Conservation (phyloP, 169 alveolate genomes). For the Neospora caninum region DNA sequence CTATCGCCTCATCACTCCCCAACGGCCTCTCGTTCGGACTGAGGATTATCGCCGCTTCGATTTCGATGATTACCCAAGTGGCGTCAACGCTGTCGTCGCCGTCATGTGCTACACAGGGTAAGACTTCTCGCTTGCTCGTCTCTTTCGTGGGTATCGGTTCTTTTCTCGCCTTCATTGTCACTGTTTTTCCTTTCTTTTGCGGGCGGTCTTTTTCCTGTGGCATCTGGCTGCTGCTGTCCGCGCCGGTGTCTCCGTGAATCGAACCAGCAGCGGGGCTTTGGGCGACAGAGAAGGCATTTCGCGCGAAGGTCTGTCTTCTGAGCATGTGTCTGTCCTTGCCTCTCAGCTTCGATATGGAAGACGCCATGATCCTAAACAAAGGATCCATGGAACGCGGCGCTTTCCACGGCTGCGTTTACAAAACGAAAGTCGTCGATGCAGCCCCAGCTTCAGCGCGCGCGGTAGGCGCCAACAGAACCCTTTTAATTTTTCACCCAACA, state of each 20-base stretch:
- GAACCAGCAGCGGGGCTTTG: no score
- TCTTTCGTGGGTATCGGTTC: neutral
- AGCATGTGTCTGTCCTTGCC: neutral
- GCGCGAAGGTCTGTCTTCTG: neutral
- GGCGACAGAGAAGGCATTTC: no score
- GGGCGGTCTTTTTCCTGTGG: no score
- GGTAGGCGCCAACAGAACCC: conserved; percentile 9
- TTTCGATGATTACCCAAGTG: conserved; percentile 97
- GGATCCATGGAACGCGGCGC: conserved; percentile 99
- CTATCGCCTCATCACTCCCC: conserved; percentile 90
- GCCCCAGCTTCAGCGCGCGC: conserved; percentile 63
- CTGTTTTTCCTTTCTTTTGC: no score
- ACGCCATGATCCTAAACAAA: conserved; percentile 99
- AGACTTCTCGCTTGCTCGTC: neutral
- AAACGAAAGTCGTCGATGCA: conserved; percentile 88
- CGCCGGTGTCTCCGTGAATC: no score
- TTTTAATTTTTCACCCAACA: no score
- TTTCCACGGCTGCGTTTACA: conserved; percentile 97
- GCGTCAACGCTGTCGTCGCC: conserved; percentile 99
- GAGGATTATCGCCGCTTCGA: conserved; percentile 92
- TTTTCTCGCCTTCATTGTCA: neutral
- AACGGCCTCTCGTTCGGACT: conserved; percentile 97
- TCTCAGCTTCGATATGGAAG: conserved; percentile 99
- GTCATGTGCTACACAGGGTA: conserved; percentile 95
- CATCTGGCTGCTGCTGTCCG: no score